Conservation (phyloP, 441 rosid genomes). For the Eruca vesicaria region DNA sequence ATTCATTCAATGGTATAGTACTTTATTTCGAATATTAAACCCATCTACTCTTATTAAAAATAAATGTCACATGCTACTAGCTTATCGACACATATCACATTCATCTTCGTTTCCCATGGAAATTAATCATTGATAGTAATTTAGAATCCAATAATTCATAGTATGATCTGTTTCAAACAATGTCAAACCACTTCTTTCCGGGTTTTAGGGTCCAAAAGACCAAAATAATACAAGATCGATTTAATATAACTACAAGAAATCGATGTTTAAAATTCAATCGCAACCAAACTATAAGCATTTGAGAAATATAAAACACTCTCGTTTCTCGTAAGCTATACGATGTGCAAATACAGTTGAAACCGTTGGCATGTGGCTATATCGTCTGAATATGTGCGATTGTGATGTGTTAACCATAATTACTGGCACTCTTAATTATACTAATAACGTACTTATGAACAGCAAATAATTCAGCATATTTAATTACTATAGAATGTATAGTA, state of each 20-base stretch:
- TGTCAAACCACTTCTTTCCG: constrained; percentile 18
- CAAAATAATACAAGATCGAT: background rate
- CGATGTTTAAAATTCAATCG: background rate
- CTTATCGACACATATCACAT: constrained; percentile 16
- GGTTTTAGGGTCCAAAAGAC: background rate
- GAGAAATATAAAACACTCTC: background rate
- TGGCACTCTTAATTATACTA: background rate
- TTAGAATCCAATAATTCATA: constrained; percentile 27
- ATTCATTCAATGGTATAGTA: constrained; percentile 20
- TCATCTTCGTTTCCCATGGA: constrained; percentile 3
- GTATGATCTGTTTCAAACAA: constrained; percentile 32
- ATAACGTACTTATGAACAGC: background rate
- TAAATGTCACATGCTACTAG: background rate
- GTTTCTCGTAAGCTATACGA: background rate
- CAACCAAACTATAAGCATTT: background rate
- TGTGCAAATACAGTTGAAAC: constrained; percentile 21
- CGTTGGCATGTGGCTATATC: constrained; percentile 13
- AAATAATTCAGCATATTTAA: background rate
- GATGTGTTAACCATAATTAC: constrained; percentile 25
- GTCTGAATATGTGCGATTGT: constrained; percentile 6
- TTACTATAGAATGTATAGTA: background rate
- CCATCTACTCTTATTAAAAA: constrained; percentile 1
- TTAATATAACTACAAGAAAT: background rate
- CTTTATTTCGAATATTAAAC: constrained; percentile 8
- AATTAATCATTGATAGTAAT: constrained; percentile 16